Conservation (phyloP, 306 rosid species). For the Trifolium subterraneum region DNA sequence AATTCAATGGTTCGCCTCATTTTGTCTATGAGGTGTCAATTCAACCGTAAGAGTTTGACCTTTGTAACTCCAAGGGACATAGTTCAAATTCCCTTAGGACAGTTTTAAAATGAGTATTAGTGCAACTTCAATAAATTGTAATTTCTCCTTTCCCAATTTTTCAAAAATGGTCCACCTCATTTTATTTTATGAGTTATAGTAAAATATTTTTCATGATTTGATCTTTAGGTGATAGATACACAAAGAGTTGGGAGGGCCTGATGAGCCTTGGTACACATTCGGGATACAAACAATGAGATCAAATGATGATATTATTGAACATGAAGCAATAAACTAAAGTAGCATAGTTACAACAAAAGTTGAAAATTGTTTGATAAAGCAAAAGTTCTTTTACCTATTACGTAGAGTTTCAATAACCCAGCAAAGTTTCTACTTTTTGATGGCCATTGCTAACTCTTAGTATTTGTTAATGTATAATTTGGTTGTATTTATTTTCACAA, state of each 20-base stretch:
- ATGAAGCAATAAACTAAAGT: not conserved
- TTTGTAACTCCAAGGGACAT: not conserved
- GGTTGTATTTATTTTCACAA: not conserved
- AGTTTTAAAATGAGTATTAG: not conserved
- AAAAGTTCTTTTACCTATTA: not conserved
- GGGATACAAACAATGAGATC: not conserved
- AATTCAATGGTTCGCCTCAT: not conserved
- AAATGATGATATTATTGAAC: not conserved
- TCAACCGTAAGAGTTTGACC: not conserved
- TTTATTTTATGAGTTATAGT: not conserved
- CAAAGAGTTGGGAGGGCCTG: not conserved
- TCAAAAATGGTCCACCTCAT: not conserved
- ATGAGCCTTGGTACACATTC: not conserved
- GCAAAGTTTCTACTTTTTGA: not conserved
- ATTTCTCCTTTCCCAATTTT: not conserved
- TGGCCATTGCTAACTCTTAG: not conserved
- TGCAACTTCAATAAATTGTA: not conserved
- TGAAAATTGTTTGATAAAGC: conserved; percentile 4
- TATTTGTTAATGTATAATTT: not conserved
- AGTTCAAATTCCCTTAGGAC: too few species aligned
- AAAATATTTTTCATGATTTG: not conserved
- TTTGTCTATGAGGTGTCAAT: not conserved
- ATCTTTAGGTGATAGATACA: not conserved
- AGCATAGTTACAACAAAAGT: not conserved
- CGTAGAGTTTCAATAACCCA: not conserved